phyloP scores from a whole-genome alignment of 2,329 filamentous ascomycete species.

The Botrytis byssoidea region DNA sequence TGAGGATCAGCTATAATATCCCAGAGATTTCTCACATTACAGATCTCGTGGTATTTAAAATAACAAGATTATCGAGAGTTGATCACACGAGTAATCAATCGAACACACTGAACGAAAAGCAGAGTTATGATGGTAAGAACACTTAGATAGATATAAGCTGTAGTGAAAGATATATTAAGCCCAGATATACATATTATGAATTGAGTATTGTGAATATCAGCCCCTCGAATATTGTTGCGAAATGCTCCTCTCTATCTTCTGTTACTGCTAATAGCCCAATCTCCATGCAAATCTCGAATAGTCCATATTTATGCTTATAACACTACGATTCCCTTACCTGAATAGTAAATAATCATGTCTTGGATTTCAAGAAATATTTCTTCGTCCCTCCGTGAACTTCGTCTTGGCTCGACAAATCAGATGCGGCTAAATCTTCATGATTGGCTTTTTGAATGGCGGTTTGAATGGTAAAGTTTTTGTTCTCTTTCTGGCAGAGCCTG shows the following conservation, averaged over 20 bases:
- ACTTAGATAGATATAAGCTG: not conserved
- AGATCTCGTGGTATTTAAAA: not conserved
- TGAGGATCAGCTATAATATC: not conserved
- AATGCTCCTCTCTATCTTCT: not conserved
- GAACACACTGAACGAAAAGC: not conserved
- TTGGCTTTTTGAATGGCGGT: constrained; percentile 20
- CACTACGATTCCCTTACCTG: not conserved
- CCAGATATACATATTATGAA: not conserved
- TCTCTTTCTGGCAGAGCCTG: constrained; percentile 16
- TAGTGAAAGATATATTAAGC: not conserved
- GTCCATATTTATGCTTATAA: not conserved
- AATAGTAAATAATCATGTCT: not conserved
- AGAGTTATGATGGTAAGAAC: not conserved
- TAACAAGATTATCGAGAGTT: not conserved
- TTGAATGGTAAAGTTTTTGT: constrained; percentile 15
- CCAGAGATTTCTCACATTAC: not conserved
- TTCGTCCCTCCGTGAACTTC: not conserved
- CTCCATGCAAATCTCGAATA: not conserved
- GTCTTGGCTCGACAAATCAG: not conserved
- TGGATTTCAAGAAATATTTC: not conserved
- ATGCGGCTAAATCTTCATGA: not conserved
- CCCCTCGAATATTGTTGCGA: not conserved
- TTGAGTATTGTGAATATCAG: not conserved
- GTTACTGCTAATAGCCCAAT: not conserved
- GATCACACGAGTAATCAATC: not conserved